phyloP scores from a whole-genome alignment of 2,329 filamentous ascomycete species.

The Drechslerella coelobrocha region DNA sequence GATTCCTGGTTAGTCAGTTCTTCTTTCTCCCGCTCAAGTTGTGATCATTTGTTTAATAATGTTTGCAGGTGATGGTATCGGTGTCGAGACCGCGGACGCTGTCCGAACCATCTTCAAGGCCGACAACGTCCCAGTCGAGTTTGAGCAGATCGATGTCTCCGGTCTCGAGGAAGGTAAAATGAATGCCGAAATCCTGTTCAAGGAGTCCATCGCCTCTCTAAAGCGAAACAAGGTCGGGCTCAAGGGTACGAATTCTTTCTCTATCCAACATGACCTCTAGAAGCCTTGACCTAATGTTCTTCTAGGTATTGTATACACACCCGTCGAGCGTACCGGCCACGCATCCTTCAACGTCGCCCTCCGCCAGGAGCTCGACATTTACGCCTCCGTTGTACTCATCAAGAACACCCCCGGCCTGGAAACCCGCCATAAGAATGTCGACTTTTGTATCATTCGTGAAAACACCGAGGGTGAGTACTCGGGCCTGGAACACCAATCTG shows the following conservation, averaged over 20 bases:
- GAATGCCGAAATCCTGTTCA: conserved; percentile 92
- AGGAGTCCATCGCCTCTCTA: conserved; percentile 91
- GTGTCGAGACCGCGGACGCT: conserved; percentile 94
- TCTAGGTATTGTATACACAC: conserved; percentile 84
- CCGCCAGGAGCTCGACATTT: conserved; percentile 99
- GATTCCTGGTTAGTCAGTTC: conserved; percentile 75
- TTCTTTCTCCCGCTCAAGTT: neutral
- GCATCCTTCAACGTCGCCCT: conserved; percentile 99
- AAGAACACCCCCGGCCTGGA: conserved; percentile 99
- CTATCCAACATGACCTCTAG: conserved; percentile 15
- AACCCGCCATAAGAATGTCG: conserved; percentile 95
- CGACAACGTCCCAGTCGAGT: conserved; percentile 97
- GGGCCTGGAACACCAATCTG: conserved; percentile 97
- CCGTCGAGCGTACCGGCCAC: conserved; percentile 94
- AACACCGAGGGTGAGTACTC: conserved; percentile 99
- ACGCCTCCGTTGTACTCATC: conserved; percentile 95
- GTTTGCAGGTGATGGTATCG: conserved; percentile 83
- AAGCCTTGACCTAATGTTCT: conserved; percentile 1
- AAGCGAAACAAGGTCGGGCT: conserved; percentile 98
- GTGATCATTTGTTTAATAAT: conserved; percentile 6
- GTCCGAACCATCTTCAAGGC: conserved; percentile 99
- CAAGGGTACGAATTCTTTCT: conserved; percentile 68
- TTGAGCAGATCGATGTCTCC: conserved; percentile 96
- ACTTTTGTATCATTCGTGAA: conserved; percentile 99
- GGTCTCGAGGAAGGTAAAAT: conserved; percentile 85